Conservation (phyloP, 208 protist genomes). For the Acanthamoeba royreba region DNA sequence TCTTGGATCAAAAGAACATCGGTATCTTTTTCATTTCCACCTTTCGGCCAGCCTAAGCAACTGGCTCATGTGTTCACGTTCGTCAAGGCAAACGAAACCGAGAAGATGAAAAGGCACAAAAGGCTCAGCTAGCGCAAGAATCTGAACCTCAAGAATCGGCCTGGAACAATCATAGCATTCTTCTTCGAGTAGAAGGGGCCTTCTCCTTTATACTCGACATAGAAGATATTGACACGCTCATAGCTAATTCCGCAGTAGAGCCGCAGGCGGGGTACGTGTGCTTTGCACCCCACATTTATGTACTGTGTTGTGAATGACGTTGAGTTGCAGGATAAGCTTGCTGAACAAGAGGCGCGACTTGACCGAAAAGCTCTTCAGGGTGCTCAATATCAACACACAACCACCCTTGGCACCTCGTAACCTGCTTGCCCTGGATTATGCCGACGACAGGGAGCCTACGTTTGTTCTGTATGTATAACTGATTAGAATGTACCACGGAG, state of each 20-base stretch:
- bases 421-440: not conserved
- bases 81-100: not conserved
- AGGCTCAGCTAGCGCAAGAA: not conserved
- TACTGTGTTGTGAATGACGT: too few relatives aligned
- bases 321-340: not conserved
- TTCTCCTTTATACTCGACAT: constrained; percentile 57
- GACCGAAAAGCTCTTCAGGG: not conserved
- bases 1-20: not conserved
- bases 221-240: constrained; percentile 58
- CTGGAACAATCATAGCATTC: constrained; percentile 29
- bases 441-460: not conserved
- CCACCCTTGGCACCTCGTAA: not conserved
- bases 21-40: not conserved
- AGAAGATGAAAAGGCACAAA: not conserved
- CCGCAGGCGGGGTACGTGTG: not conserved
- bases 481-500: too few relatives aligned
- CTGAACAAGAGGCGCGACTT: not conserved
- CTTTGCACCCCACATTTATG: not conserved
- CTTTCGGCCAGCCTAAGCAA: not conserved
- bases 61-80: not conserved
- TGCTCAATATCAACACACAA: not conserved
- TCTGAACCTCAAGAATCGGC: not conserved
- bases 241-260: not conserved
- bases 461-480: not conserved
- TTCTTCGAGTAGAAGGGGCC: constrained; percentile 49